Evolutionary conservation across 208 protist genomes (phyloP).

Genomic region (Herpetomonas tarakana): DNA sequence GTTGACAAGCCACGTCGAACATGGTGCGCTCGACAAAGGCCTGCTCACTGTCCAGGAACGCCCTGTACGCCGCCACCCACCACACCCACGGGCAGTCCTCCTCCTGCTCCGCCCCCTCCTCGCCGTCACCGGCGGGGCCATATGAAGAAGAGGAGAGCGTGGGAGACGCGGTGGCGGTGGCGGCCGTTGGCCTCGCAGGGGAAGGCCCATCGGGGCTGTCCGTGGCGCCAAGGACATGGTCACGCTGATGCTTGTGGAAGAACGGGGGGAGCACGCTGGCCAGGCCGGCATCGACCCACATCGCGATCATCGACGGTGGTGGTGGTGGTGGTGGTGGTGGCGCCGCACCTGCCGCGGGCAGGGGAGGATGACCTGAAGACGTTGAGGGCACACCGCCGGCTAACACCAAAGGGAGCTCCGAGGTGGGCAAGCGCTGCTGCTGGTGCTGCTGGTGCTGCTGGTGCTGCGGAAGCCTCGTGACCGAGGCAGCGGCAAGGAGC

Average conservation of each 20-base stretch:
- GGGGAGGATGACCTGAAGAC: too few relatives aligned
- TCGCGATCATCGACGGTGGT: background rate
- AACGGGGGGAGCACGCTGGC: background rate
- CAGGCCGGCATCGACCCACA: background rate
- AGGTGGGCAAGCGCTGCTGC: too few relatives aligned
- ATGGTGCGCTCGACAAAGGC: slow-evolving; percentile 70
- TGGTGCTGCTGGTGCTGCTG: too few relatives aligned
- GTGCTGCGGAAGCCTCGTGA: too few relatives aligned
- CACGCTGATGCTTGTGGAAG: background rate
- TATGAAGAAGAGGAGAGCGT: too few relatives aligned
- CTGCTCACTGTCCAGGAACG: slow-evolving; percentile 71
- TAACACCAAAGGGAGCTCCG: too few relatives aligned
- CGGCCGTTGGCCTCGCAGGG: background rate
- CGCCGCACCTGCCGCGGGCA: too few relatives aligned
- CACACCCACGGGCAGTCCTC: slow-evolving; percentile 44
- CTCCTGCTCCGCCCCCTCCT: slow-evolving; percentile 13
- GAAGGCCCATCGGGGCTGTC: background rate
- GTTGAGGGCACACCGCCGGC: too few relatives aligned
- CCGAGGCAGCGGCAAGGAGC: too few relatives aligned
- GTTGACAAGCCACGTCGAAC: slow-evolving; percentile 74
- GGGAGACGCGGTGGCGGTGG: background rate
- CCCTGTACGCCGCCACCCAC: slow-evolving; percentile 73
- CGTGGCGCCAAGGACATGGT: background rate
- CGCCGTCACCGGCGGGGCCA: background rate
- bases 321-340: slow-evolving; percentile 17